These are phyloP conservation scores for Populus alba DNA, from an alignment of 345 rosid species.

Conservation along the genomic window DNA sequence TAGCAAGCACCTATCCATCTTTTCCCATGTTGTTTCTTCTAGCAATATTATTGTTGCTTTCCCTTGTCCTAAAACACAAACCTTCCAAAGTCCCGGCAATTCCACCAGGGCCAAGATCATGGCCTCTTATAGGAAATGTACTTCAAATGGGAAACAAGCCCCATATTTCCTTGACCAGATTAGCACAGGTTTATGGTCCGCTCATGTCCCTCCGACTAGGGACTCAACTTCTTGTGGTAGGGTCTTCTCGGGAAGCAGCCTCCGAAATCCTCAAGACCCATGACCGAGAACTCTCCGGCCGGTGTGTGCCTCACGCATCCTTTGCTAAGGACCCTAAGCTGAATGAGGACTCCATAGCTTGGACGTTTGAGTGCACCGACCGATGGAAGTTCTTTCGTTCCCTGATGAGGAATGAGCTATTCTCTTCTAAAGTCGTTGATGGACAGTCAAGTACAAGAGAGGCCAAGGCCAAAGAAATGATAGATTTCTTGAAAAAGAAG, in stretches of 20 bases:
- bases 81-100: background rate
- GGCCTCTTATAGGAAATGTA: constrained; percentile 27
- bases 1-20: too few relatives aligned
- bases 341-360: constrained; percentile 2
- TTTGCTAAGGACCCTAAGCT: background rate
- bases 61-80: background rate
- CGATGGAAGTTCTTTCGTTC: constrained; percentile 15
- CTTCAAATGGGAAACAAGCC: constrained; percentile 9
- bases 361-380: constrained; percentile 14
- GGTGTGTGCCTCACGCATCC: constrained; percentile 3
- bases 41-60: background rate
- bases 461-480: background rate
- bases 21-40: background rate
- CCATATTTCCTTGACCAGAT: constrained; percentile 1
- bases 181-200: constrained; percentile 17
- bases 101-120: constrained; percentile 27
- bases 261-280: constrained; percentile 28
- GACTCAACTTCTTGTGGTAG: constrained; percentile 21
- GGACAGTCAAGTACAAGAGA: constrained; percentile 11
- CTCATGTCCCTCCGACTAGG: constrained; percentile 28
- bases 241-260: constrained; percentile 22
- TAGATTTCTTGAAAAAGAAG: constrained; percentile 3
- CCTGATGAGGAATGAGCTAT: constrained; percentile 7
- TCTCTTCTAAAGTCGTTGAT: constrained; percentile 4
- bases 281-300: constrained; percentile 21